Conservation (phyloP, 371 early-diverging fungal species). For the Apophysomyces ossiformis region DNA sequence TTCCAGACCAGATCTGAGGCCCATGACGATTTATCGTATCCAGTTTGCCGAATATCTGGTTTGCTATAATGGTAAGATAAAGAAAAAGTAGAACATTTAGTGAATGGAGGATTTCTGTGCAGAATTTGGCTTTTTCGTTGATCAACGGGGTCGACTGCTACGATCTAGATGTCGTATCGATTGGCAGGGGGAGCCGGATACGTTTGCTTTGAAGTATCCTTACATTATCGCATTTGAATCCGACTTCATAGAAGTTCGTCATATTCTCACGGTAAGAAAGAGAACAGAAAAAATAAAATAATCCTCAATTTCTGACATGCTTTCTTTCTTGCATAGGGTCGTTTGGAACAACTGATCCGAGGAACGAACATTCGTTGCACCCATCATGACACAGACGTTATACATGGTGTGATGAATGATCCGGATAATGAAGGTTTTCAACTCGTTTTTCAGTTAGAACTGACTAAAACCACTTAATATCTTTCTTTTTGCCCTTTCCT, state of each 20-base stretch:
- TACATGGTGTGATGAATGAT: constrained; percentile 54
- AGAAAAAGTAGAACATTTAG: not conserved
- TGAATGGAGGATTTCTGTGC: constrained; percentile 61
- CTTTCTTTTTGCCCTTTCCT: too few species aligned
- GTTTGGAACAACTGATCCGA: constrained; percentile 42
- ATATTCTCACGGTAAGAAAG: constrained; percentile 72
- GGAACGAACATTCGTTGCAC: constrained; percentile 48
- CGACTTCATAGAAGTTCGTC: constrained; percentile 85
- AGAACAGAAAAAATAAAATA: not conserved
- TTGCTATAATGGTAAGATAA: constrained; percentile 72
- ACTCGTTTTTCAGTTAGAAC: constrained; percentile 38
- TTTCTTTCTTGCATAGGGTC: constrained; percentile 27
- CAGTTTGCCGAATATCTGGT: constrained; percentile 77
- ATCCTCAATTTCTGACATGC: too few species aligned
- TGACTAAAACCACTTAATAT: not conserved
- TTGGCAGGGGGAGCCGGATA: constrained; percentile 61
- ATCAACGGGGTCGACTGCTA: constrained; percentile 59
- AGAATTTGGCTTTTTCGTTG: constrained; percentile 92
- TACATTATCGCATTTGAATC: constrained; percentile 90
- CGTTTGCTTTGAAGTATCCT: constrained; percentile 73
- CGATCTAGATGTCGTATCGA: constrained; percentile 34
- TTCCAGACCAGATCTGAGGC: constrained; percentile 40
- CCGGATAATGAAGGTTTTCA: constrained; percentile 46
- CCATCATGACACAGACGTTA: constrained; percentile 21
- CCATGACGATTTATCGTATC: constrained; percentile 81